phyloP scores from a whole-genome alignment of 257 asterid species.

The Przewalskia tangutica region DNA sequence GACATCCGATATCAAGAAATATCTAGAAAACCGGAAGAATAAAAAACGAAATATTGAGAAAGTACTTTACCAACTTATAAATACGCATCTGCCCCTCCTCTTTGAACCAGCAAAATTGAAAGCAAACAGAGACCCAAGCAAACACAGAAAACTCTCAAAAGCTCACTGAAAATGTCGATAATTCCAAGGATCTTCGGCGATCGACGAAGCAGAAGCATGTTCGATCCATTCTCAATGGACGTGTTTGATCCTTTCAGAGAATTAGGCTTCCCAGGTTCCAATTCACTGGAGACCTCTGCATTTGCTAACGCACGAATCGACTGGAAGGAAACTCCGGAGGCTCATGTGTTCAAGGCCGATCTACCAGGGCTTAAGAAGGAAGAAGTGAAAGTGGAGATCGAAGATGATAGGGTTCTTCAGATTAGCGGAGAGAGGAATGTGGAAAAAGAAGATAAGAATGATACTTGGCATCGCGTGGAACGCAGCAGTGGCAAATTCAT shows the following conservation, averaged over 20 bases:
- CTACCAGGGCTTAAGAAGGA: background rate
- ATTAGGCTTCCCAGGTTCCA: background rate
- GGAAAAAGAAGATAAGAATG: conserved; percentile 13
- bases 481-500: conserved; percentile 10
- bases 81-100: background rate
- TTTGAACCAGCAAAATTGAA: background rate
- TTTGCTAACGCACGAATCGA: background rate
- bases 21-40: no score
- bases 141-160: background rate
- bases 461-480: conserved; percentile 11
- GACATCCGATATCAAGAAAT: background rate
- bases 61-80: background rate
- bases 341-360: background rate
- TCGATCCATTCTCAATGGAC: background rate
- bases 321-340: background rate
- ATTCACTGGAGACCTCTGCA: background rate
- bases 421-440: conserved; percentile 8
- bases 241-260: background rate
- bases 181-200: background rate
- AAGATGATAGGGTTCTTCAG: conserved; percentile 5
- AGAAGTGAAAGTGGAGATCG: background rate
- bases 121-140: background rate
- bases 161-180: background rate
- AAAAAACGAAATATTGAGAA: background rate
- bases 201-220: background rate